A percentile compares a stretch with the other conserved stretches of the same genome.
Evolutionary conservation across 2,329 filamentous ascomycete species (phyloP).

Genomic region (Microdochium bolleyi): DNA sequence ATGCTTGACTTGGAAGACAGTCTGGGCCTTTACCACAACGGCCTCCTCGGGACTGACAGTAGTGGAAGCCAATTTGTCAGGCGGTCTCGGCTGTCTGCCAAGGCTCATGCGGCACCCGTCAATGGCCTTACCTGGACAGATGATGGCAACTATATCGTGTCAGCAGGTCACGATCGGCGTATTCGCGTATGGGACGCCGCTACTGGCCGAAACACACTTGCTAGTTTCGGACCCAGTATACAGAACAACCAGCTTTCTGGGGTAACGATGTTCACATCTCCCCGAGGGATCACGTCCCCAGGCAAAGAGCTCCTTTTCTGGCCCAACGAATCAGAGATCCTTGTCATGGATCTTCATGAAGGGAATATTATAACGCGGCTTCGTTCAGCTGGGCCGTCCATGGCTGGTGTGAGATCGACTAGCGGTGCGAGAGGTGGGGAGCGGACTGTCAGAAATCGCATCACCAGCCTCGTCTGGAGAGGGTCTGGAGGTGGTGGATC

Average conservation of each 20-base stretch:
- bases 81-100: slow-evolving; percentile 39
- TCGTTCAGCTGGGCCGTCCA: slow-evolving; percentile 50
- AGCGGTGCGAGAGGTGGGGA: slow-evolving; percentile 33
- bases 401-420: slow-evolving; percentile 33
- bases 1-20: slow-evolving; percentile 80
- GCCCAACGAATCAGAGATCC: slow-evolving; percentile 73
- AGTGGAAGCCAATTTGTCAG: slow-evolving; percentile 20
- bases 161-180: slow-evolving; percentile 73
- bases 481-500: slow-evolving; percentile 51
- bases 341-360: slow-evolving; percentile 72
- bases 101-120: slow-evolving; percentile 73
- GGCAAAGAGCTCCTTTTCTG: slow-evolving; percentile 66
- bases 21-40: slow-evolving; percentile 50
- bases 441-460: slow-evolving; percentile 54
- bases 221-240: slow-evolving; percentile 76
- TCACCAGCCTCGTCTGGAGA: slow-evolving; percentile 70
- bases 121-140: slow-evolving; percentile 83
- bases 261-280: slow-evolving; percentile 54
- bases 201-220: slow-evolving; percentile 78
- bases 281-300: slow-evolving; percentile 45
- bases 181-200: slow-evolving; percentile 82
- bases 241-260: slow-evolving; percentile 62
- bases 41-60: slow-evolving; percentile 23
- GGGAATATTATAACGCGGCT: slow-evolving; percentile 66
- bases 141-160: slow-evolving; percentile 68